Evolutionary conservation across 192 early-diverging fungal genomes (phyloP).

Genomic region (Coemansia sp.): DNA sequence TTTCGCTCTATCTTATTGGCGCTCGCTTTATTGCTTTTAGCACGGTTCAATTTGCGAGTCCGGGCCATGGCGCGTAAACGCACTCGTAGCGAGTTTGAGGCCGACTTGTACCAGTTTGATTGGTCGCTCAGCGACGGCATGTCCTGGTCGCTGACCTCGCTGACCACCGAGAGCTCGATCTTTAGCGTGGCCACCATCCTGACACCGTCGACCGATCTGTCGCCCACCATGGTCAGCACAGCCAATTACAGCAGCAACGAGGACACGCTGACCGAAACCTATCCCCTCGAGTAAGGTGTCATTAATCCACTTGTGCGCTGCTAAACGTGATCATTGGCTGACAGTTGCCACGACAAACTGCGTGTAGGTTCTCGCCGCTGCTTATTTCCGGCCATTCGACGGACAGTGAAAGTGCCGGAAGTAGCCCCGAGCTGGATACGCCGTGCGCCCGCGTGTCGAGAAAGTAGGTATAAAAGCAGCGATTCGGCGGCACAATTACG

Average conservation of each 20-base stretch:
- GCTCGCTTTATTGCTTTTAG: neutral
- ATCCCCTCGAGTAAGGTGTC: constrained; percentile 2
- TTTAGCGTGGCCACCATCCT: constrained; percentile 11
- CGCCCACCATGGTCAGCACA: neutral
- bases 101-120: constrained; percentile 10
- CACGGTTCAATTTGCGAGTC: too few relatives aligned
- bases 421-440: neutral
- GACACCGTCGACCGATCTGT: constrained; percentile 12
- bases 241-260: constrained; percentile 14
- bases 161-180: constrained; percentile 8
- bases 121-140: constrained; percentile 19
- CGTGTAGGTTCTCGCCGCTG: neutral
- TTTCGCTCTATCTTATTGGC: neutral
- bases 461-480: neutral
- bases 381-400: neutral
- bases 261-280: constrained; percentile 6
- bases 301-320: neutral
- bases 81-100: constrained; percentile 1
- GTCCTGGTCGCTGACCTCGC: constrained; percentile 23
- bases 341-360: neutral
- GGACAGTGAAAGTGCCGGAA: too few relatives aligned
- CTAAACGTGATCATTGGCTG: neutral
- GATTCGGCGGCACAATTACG: too few relatives aligned
- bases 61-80: constrained; percentile 4
- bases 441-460: neutral